phyloP scores from a whole-genome alignment of 805 yeast genomes.

The Saccharomycopsis vini region DNA sequence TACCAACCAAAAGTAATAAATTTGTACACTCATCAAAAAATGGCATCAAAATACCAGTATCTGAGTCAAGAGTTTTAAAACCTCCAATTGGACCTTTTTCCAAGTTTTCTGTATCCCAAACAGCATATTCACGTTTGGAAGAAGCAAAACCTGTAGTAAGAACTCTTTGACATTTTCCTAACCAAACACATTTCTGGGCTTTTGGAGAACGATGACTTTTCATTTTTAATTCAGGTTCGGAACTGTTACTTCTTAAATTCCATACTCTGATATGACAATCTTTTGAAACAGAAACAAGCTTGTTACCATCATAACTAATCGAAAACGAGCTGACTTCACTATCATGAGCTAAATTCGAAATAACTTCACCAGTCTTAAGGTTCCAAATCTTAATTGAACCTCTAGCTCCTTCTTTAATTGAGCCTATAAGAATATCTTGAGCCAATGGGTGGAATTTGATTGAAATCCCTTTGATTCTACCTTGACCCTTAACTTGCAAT shows the following conservation, averaged over 20 bases:
- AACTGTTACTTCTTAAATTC: conserved; percentile 72
- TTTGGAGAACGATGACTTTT: conserved; percentile 91
- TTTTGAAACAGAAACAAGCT: conserved; percentile 80
- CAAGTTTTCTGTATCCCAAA: conserved; percentile 79
- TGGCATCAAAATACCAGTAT: conserved; percentile 92
- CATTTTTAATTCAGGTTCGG: conserved; percentile 78
- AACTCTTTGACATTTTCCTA: conserved; percentile 76
- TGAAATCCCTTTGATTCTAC: conserved; percentile 91
- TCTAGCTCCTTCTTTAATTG: conserved; percentile 86
- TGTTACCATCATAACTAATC: conserved; percentile 83
- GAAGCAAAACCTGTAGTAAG: conserved; percentile 92
- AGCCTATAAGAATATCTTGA: conserved; percentile 74
- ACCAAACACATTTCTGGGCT: conserved; percentile 80
- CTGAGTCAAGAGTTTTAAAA: conserved; percentile 74
- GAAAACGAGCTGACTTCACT: conserved; percentile 91
- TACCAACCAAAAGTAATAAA: conserved; percentile 84
- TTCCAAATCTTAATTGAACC: conserved; percentile 92
- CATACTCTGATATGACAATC: conserved; percentile 87
- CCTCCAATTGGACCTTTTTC: conserved; percentile 84
- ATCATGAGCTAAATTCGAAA: conserved; percentile 69
- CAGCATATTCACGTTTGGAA: conserved; percentile 90
- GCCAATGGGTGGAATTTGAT: conserved; percentile 86
- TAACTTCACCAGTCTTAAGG: conserved; percentile 61
- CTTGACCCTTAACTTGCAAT: conserved; percentile 80
- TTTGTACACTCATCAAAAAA: conserved; percentile 74